These are phyloP conservation scores for Xylaria sp. DNA, from an alignment of 2,329 filamentous ascomycete species.

Conservation along the genomic window DNA sequence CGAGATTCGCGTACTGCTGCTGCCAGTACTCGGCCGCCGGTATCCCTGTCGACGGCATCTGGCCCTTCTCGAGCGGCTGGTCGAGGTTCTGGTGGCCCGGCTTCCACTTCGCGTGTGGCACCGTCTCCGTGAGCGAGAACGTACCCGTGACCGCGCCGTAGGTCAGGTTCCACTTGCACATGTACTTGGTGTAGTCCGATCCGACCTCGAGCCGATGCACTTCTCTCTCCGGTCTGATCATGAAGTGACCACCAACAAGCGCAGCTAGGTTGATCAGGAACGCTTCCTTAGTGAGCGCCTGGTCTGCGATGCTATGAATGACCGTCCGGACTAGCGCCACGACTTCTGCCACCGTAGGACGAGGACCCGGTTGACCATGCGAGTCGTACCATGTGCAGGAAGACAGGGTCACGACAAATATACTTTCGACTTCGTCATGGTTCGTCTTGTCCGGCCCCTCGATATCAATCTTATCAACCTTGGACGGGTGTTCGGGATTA, in stretches of 20 bases:
- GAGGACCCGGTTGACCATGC: slow-evolving; percentile 38
- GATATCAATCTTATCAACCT: slow-evolving; percentile 26
- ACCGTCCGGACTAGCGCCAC: slow-evolving; percentile 48
- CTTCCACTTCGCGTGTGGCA: slow-evolving; percentile 41
- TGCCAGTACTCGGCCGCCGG: slow-evolving; percentile 29
- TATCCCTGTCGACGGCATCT: slow-evolving; percentile 31
- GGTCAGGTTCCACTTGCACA: slow-evolving; percentile 50
- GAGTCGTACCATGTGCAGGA: slow-evolving; percentile 49
- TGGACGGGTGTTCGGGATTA: slow-evolving; percentile 22
- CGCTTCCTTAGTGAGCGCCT: slow-evolving; percentile 46
- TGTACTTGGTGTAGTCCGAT: slow-evolving; percentile 42
- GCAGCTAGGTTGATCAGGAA: slow-evolving; percentile 57
- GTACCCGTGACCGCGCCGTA: slow-evolving; percentile 49
- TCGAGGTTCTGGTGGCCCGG: slow-evolving; percentile 23
- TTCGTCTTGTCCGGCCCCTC: slow-evolving; percentile 47
- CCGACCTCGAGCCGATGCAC: slow-evolving; percentile 42
- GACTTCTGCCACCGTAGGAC: slow-evolving; percentile 48
- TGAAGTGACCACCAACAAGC: slow-evolving; percentile 47
- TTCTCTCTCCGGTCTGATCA: slow-evolving; percentile 41
- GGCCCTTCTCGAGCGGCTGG: slow-evolving; percentile 18
- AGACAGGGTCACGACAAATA: slow-evolving; percentile 48
- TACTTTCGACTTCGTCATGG: slow-evolving; percentile 50
- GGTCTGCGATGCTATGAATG: slow-evolving; percentile 48
- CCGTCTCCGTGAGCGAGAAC: slow-evolving; percentile 49
- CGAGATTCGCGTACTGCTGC: slow-evolving; percentile 23